Percentiles rank a stretch among this genome's conserved stretches.
Conservation (phyloP, 2,329 filamentous ascomycete genomes). For the Exophiala calicioides region DNA sequence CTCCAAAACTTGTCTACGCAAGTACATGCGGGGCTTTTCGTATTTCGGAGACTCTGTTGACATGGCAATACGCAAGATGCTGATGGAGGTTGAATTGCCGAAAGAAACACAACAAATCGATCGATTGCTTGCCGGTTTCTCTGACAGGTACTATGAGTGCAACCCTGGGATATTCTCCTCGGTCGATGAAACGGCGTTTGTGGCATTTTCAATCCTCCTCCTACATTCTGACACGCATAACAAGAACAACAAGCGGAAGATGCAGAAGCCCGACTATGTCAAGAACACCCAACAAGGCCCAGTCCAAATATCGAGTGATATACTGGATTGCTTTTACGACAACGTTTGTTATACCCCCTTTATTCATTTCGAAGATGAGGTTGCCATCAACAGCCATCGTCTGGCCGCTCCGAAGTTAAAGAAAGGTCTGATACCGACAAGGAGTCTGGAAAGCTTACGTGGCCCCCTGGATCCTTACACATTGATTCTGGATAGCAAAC, state of each 20-base stretch:
- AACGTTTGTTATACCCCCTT: slow-evolving; percentile 98
- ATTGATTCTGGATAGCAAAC: slow-evolving; percentile 83
- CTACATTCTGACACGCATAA: slow-evolving; percentile 99
- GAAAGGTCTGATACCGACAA: slow-evolving; percentile 68
- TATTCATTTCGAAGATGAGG: slow-evolving; percentile 92
- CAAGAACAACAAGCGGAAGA: slow-evolving; percentile 99
- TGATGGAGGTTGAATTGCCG: slow-evolving; percentile 94
- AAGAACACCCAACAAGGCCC: slow-evolving; percentile 92
- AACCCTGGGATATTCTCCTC: slow-evolving; percentile 83
- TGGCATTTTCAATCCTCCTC: slow-evolving; percentile 94
- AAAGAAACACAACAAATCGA: slow-evolving; percentile 99
- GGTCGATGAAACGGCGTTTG: slow-evolving; percentile 90
- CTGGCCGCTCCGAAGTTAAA: slow-evolving; percentile 70
- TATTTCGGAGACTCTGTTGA: slow-evolving; percentile 98
- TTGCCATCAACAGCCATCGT: slow-evolving; percentile 75
- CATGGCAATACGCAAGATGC: slow-evolving; percentile 91
- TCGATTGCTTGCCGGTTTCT: slow-evolving; percentile 87
- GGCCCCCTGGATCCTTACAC: slow-evolving; percentile 96
- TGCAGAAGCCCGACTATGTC: slow-evolving; percentile 93
- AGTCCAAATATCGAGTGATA: slow-evolving; percentile 74
- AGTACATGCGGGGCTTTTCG: slow-evolving; percentile 91
- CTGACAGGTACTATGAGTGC: slow-evolving; percentile 95
- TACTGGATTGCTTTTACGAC: slow-evolving; percentile 95
- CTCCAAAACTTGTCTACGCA: slow-evolving; percentile 77
- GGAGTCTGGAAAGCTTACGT: slow-evolving; percentile 66